Conservation (phyloP, 139 green algal species). For the Astrephomene gubernaculifera region DNA sequence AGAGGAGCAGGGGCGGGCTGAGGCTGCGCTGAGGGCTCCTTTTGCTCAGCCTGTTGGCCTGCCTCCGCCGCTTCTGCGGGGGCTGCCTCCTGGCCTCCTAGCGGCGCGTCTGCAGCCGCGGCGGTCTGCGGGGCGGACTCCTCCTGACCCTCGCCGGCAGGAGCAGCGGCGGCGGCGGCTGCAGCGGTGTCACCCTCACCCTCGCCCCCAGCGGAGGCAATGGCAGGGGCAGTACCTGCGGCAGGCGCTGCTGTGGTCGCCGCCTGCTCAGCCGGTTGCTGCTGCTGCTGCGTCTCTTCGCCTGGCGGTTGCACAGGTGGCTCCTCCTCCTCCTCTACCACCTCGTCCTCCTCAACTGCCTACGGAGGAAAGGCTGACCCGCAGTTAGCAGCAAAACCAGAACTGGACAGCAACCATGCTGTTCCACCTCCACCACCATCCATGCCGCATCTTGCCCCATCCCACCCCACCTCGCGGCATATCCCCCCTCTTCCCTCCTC, state of each 20-base stretch:
- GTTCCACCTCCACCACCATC: not conserved
- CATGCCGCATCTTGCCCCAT: not conserved
- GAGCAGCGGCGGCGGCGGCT: not conserved
- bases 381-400: not conserved
- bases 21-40: too few species aligned
- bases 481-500: not conserved
- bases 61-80: too few species aligned
- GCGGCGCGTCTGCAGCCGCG: not conserved
- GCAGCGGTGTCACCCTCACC: not conserved
- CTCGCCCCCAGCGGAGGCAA: not conserved
- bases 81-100: not conserved
- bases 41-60: too few species aligned
- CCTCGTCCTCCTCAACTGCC: too few species aligned
- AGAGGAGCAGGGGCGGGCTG: too few species aligned
- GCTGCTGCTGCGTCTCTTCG: not conserved
- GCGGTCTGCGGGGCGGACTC: not conserved
- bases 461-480: not conserved
- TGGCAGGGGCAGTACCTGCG: not conserved
- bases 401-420: not conserved
- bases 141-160: not conserved
- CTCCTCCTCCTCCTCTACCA: not conserved
- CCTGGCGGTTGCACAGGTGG: too few species aligned
- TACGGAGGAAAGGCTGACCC: not conserved
- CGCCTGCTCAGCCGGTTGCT: not conserved
- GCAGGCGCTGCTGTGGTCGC: not conserved